These are phyloP conservation scores for Achaetomium macrosporum DNA, from an alignment of 2,329 filamentous ascomycete species.

Conservation along the genomic window DNA sequence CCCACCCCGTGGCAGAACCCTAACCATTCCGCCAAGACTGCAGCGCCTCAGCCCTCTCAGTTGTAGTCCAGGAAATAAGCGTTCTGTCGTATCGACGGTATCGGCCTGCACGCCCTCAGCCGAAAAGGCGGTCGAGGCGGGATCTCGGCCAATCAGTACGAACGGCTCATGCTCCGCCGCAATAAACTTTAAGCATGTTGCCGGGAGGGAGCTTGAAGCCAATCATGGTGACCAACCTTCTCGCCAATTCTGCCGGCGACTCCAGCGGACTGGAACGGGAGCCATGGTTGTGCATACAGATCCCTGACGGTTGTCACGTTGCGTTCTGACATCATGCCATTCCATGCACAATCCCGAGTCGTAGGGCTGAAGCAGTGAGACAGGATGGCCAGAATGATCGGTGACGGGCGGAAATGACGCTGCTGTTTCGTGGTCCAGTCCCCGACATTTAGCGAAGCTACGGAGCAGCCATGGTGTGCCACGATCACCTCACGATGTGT, in stretches of 20 bases:
- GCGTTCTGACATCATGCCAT: slow-evolving; percentile 10
- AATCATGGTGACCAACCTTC: slow-evolving; percentile 1
- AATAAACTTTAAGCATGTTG: slow-evolving; percentile 1
- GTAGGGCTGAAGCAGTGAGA: slow-evolving; percentile 16
- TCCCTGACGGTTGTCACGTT: slow-evolving; percentile 11
- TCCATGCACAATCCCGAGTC: not conserved
- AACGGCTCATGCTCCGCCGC: slow-evolving; percentile 8
- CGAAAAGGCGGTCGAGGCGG: slow-evolving; percentile 14
- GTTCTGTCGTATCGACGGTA: slow-evolving; percentile 10
- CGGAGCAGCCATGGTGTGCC: too few species aligned
- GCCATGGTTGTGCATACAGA: not conserved
- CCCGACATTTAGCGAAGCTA: not conserved
- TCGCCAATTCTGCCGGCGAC: slow-evolving; percentile 4
- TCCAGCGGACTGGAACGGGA: slow-evolving; percentile 10
- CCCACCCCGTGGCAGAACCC: too few species aligned
- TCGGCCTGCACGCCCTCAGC: slow-evolving; percentile 13
- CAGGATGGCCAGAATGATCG: not conserved
- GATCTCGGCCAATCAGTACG: slow-evolving; percentile 9
- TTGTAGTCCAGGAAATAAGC: slow-evolving; percentile 8
- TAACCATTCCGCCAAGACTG: not conserved
- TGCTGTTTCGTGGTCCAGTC: not conserved
- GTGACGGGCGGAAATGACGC: not conserved
- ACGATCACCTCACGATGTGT: too few species aligned
- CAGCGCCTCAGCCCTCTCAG: slow-evolving; percentile 4
- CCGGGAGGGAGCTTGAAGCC: slow-evolving; percentile 5